Conservation (phyloP, 176 grass and related monocot species). For the Carex parvula region DNA sequence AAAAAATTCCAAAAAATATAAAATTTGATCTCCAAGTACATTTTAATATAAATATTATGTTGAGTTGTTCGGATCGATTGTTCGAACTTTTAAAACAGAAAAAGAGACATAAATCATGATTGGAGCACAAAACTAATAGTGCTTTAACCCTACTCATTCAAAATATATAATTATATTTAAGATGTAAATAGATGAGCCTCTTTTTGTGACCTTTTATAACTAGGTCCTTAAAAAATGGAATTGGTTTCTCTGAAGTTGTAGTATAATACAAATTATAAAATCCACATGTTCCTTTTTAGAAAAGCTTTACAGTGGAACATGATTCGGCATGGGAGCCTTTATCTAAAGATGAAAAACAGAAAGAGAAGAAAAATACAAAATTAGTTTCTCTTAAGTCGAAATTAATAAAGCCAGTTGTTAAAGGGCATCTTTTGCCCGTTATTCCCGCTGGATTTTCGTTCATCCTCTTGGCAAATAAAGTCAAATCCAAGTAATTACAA, state of each 20-base stretch:
- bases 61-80: no score
- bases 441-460: slow-evolving; percentile 9
- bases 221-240: neutral
- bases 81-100: no score
- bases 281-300: neutral
- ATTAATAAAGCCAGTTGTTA: neutral
- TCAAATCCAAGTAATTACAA: neutral
- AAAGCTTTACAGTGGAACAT: no score
- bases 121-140: no score
- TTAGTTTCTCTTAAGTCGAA: neutral
- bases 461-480: neutral
- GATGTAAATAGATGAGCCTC: neutral
- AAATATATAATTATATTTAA: no score
- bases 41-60: no score
- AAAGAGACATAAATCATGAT: no score
- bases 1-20: no score
- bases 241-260: neutral
- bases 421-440: neutral
- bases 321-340: no score
- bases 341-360: neutral
- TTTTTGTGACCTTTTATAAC: neutral
- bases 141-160: no score
- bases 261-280: neutral
- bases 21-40: no score
- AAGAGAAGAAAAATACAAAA: neutral